Conservation (phyloP, 2,329 filamentous ascomycete species). For the Bipolaris gigantea region DNA sequence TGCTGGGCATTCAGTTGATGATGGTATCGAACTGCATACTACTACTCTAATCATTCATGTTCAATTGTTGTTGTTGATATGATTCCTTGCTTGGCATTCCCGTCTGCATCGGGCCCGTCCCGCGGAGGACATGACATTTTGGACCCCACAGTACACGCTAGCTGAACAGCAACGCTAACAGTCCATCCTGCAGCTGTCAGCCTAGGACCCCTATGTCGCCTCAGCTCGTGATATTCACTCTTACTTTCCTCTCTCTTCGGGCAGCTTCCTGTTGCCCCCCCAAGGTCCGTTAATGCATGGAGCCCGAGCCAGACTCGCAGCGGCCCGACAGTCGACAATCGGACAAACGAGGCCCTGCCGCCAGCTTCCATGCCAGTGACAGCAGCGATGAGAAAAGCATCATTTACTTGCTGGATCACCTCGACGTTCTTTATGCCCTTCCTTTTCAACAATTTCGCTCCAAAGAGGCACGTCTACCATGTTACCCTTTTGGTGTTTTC, state of each 20-base stretch:
- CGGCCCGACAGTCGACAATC: not conserved
- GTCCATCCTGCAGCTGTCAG: not conserved
- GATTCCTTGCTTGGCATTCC: not conserved
- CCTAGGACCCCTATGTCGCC: not conserved
- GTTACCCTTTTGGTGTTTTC: not conserved
- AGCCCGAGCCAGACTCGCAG: not conserved
- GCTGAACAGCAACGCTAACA: not conserved
- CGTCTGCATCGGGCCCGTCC: too few relatives aligned
- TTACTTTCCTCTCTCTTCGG: not conserved
- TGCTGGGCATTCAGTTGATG: not conserved
- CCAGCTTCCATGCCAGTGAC: not conserved
- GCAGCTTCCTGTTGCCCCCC: not conserved
- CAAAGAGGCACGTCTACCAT: not conserved
- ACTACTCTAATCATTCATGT: not conserved
- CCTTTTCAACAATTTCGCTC: not conserved
- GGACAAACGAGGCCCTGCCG: not conserved
- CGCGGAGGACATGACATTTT: too few relatives aligned
- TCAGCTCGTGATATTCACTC: not conserved
- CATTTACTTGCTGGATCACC: not conserved
- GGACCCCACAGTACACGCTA: not conserved
- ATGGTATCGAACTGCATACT: too few relatives aligned
- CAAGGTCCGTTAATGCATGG: not conserved
- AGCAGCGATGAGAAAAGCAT: not conserved
- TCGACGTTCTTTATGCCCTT: not conserved
- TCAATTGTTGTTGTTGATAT: not conserved